A percentile compares a stretch with the other conserved stretches of the same genome.
These are phyloP conservation scores for Phytophthora macrochlamydospora DNA, from an alignment of 352 stramenopile species.

Conservation along the genomic window DNA sequence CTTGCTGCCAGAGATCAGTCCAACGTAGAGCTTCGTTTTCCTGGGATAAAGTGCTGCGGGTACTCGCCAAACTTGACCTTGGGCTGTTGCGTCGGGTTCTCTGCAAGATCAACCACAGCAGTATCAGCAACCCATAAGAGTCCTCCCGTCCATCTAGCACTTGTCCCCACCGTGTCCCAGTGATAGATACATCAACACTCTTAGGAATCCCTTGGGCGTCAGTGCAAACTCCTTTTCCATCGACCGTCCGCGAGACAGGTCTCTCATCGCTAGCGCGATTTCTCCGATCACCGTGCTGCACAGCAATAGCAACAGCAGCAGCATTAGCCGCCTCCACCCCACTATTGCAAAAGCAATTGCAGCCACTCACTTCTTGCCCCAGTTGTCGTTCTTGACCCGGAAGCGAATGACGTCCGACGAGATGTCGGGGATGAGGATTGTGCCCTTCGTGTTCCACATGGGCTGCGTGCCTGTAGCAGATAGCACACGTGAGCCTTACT, in stretches of 20 bases:
- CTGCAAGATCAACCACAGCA: slow-evolving; percentile 24
- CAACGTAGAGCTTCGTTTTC: slow-evolving; percentile 72
- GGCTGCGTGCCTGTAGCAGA: slow-evolving; percentile 50
- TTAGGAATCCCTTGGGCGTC: slow-evolving; percentile 70
- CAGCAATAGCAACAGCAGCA: slow-evolving; percentile 7
- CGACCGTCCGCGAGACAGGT: slow-evolving; percentile 71
- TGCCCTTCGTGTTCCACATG: slow-evolving; percentile 80
- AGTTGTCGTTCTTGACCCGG: slow-evolving; percentile 81
- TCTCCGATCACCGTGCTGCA: slow-evolving; percentile 73
- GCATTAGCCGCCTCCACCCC: neutral
- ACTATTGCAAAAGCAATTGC: neutral
- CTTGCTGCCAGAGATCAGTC: slow-evolving; percentile 73
- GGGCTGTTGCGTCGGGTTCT: slow-evolving; percentile 72
- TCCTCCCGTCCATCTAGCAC: neutral
- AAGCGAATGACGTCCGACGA: slow-evolving; percentile 70
- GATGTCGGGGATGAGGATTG: slow-evolving; percentile 72
- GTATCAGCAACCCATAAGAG: slow-evolving; percentile 2
- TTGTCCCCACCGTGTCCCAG: slow-evolving; percentile 56
- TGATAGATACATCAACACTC: slow-evolving; percentile 73
- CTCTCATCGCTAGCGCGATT: slow-evolving; percentile 65
- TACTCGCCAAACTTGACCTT: slow-evolving; percentile 74
- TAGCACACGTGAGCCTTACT: slow-evolving; percentile 3
- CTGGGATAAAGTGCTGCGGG: slow-evolving; percentile 75
- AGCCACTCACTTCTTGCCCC: slow-evolving; percentile 64
- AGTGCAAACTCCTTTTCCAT: slow-evolving; percentile 85